Base-by-base conservation (phyloP, 139 green algal species). In the Tetradesmus lagerheimii region DNA sequence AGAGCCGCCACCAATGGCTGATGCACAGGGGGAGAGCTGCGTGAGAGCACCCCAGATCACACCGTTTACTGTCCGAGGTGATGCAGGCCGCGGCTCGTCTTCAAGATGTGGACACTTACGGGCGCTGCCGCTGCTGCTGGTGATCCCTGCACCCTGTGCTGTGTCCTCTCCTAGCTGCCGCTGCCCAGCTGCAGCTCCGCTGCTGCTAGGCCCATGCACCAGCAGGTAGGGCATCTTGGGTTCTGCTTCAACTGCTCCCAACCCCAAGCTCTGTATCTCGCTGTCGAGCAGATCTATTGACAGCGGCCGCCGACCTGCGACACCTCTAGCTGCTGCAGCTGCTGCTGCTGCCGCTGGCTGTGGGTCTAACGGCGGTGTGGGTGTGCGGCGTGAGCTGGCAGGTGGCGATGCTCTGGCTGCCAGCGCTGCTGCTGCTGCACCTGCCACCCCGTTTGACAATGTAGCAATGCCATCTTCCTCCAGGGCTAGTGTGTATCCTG, bases 291-390 rank as follows among this genome's bases (percentile, higher is more conserved):
- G 27, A 62, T 81, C 38, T 2, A 88, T 0, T 41, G 64, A 1
- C 11, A 64, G 25, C 83, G 74, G 57, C 83, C 80, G 83, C 35
- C 16, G 80, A n/a, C 45, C 45, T 57, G 14, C 14, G 45, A 57
- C 14, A 18, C 45, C 14, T 57, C 45, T 57, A 12, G 45, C 45
- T 57, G 45, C 45, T 57, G 45, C 45, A 18, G 45, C 12, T 78
- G 67, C 67, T 81, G 75, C n/a, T 81, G 75, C 75, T 81, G 75
- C 75, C 43, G 75, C 75, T 43, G 75, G 12, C 18, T n/a, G 35
- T 16, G n/a, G 15, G 14, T 39, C 35, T n/a, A 14, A 16, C 11
- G 75, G 35, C 27, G 75, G 75, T n/a, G 35, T 39, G 20, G 34
- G 75, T n/a, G 20, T n/a, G 16, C 75, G 75, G 2, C 14, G 75